phyloP scores from a whole-genome alignment of 768 basidiomycete genomes.

The Boletus coccyginus region DNA sequence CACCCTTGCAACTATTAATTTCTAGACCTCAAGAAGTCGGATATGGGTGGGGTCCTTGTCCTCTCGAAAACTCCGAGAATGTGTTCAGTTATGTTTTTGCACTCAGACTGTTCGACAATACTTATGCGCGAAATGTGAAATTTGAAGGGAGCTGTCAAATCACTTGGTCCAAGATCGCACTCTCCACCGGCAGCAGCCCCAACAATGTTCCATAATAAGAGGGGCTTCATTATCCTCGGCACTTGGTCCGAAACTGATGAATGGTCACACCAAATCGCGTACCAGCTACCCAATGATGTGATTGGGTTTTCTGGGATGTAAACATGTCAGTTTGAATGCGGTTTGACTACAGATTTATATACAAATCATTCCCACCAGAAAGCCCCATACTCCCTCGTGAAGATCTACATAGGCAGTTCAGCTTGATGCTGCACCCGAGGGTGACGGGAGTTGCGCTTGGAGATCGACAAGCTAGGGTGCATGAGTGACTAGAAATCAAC shows the following conservation, averaged over 20 bases:
- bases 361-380: background rate
- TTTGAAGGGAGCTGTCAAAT: background rate
- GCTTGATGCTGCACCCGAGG: conserved; percentile 22
- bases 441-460: conserved; percentile 52
- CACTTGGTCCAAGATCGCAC: background rate
- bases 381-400: background rate
- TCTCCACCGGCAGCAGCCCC: background rate
- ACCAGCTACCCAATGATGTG: background rate
- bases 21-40: background rate
- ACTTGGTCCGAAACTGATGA: background rate
- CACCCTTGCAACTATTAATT: background rate
- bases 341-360: background rate
- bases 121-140: background rate
- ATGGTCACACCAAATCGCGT: background rate
- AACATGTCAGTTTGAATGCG: background rate
- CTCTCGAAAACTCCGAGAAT: background rate
- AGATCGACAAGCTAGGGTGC: conserved; percentile 58
- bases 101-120: background rate
- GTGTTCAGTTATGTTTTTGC: background rate
- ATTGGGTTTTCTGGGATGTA: background rate
- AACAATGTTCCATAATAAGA: background rate
- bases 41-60: background rate
- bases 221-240: background rate
- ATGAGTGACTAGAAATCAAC: conserved; percentile 10
- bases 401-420: background rate